Percentiles rank a stretch among this genome's conserved stretches.
Evolutionary conservation across 768 basidiomycete species (phyloP).

Genomic region (Podaxis sp.): DNA sequence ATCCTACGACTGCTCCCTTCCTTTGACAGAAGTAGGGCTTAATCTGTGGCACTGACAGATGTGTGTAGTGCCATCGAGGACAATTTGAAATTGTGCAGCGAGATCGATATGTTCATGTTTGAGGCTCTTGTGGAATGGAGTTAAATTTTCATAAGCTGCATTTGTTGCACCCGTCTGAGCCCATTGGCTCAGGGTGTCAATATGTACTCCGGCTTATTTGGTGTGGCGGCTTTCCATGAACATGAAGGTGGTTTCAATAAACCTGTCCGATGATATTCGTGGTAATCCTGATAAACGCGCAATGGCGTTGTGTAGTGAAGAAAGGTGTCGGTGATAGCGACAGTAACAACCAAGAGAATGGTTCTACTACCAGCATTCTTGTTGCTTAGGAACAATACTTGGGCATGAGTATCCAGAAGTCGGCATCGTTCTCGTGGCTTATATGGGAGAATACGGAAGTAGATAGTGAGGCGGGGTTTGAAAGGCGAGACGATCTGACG

Average conservation of each 20-base stretch:
- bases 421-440: background rate
- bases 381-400: background rate
- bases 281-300: conserved; percentile 10
- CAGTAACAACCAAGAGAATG: conserved; percentile 14
- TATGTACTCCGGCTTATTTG: conserved; percentile 13
- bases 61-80: conserved; percentile 18
- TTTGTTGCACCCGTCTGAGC: conserved; percentile 22
- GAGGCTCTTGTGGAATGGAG: background rate
- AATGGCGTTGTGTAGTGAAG: conserved; percentile 17
- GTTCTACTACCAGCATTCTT: background rate
- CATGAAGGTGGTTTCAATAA: conserved; percentile 12
- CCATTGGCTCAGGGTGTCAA: conserved; percentile 21
- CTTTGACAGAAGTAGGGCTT: background rate
- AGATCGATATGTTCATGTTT: conserved; percentile 14
- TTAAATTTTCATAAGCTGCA: conserved; percentile 19
- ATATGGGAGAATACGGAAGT: conserved; percentile 18
- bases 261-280: background rate
- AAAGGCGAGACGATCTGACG: conserved; percentile 15
- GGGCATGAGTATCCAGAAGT: conserved; percentile 13
- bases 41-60: conserved; percentile 6
- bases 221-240: conserved; percentile 16
- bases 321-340: conserved; percentile 17
- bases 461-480: conserved; percentile 22
- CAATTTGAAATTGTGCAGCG: conserved; percentile 17
- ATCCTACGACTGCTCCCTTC: too few relatives aligned